A percentile compares a stretch with the other conserved stretches of the same genome.
phyloP scores from a whole-genome alignment of 768 basidiomycete genomes.

The Tulasnella sp. region DNA sequence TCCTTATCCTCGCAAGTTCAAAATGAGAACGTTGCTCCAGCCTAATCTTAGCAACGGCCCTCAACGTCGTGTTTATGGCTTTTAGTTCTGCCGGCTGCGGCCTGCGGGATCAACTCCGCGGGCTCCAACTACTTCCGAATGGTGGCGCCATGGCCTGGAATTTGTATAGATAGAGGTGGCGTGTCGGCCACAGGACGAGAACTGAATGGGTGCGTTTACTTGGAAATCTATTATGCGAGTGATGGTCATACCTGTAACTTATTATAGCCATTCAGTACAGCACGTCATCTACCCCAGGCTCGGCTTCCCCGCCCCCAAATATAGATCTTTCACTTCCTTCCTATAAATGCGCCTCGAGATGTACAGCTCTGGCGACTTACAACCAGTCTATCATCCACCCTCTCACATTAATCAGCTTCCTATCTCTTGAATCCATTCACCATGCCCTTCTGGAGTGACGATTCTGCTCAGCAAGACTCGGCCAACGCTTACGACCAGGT shows the following conservation, averaged over 20 bases:
- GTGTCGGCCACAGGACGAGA: background rate
- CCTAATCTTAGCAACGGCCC: background rate
- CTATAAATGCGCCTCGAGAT: background rate
- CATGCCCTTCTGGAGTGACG: constrained; percentile 21
- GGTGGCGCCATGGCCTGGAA: background rate
- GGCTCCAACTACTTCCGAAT: background rate
- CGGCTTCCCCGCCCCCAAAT: background rate
- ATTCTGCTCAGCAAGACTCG: background rate
- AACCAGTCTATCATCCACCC: background rate
- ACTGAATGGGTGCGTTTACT: background rate
- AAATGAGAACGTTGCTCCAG: background rate
- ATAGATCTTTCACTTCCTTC: background rate
- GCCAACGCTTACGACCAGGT: constrained; percentile 15
- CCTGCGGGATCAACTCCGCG: background rate
- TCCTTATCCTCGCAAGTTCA: background rate
- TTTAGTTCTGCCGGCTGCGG: background rate
- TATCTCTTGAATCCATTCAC: background rate
- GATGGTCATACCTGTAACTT: background rate
- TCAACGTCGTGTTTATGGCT: background rate
- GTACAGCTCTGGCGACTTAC: background rate
- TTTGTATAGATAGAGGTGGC: background rate
- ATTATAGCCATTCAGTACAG: background rate
- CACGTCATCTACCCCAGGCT: constrained; percentile 3
- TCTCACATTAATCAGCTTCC: background rate
- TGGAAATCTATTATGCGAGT: background rate